Conservation (phyloP, 805 yeast species). For the Zygosaccharomyces rouxii region DNA sequence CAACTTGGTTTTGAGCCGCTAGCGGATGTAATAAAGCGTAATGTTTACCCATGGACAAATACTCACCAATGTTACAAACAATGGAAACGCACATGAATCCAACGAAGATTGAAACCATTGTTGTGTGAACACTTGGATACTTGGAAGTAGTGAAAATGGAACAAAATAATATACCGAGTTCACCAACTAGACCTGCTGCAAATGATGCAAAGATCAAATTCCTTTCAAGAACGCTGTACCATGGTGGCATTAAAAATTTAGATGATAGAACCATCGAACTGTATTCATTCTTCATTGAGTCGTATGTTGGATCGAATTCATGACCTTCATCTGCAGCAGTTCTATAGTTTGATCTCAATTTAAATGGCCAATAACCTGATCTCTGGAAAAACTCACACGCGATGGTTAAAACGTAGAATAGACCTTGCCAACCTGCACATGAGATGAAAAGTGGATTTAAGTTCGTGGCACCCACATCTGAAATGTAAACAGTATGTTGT, state of each 20-base stretch:
- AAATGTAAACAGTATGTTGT: constrained; percentile 62
- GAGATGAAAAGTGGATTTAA: constrained; percentile 79
- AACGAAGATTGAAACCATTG: constrained; percentile 73
- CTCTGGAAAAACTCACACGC: constrained; percentile 61
- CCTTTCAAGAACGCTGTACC: constrained; percentile 38
- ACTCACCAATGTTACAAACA: constrained; percentile 43
- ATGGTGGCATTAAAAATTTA: constrained; percentile 35
- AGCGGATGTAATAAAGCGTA: constrained; percentile 39
- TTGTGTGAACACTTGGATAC: constrained; percentile 52
- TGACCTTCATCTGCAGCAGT: constrained; percentile 43
- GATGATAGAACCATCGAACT: constrained; percentile 18
- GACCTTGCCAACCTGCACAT: constrained; percentile 72
- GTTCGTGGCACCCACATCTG: constrained; percentile 85
- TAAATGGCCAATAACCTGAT: constrained; percentile 41
- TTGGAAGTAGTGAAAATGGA: constrained; percentile 63
- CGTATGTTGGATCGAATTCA: constrained; percentile 5
- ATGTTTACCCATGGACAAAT: constrained; percentile 43
- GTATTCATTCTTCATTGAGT: constrained; percentile 19
- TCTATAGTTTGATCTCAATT: constrained; percentile 9
- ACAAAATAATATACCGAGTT: constrained; percentile 69
- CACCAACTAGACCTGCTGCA: constrained; percentile 51
- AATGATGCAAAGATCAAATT: constrained; percentile 41
- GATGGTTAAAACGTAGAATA: constrained; percentile 62
- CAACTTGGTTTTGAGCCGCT: constrained; percentile 16
- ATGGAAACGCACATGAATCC: constrained; percentile 55